Conservation (phyloP, 2,329 filamentous ascomycete genomes). For the Anthostomella pinea region DNA sequence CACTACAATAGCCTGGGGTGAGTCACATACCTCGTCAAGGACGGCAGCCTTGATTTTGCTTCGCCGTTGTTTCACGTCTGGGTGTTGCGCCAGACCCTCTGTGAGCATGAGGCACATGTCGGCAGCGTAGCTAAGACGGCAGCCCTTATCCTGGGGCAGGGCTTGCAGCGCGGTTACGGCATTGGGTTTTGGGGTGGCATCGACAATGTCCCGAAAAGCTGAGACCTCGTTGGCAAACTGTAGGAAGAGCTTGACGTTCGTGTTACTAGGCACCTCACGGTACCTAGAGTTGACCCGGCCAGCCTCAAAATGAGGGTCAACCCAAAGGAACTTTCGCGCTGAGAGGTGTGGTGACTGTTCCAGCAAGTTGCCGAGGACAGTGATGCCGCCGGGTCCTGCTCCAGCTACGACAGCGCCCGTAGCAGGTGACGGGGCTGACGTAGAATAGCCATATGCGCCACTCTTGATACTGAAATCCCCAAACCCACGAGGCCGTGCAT, state of each 20-base stretch:
- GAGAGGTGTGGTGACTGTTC: conserved; percentile 37
- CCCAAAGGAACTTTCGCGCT: conserved; percentile 54
- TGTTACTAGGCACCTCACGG: conserved; percentile 60
- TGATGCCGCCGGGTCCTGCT: conserved; percentile 57
- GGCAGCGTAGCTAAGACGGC: conserved; percentile 54
- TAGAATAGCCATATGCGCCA: conserved; percentile 36
- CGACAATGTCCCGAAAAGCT: conserved; percentile 51
- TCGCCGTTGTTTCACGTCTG: conserved; percentile 37
- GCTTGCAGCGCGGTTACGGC: conserved; percentile 51
- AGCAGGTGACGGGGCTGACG: conserved; percentile 9
- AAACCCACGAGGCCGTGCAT: neutral
- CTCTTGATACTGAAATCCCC: conserved; percentile 8
- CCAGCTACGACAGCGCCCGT: conserved; percentile 53
- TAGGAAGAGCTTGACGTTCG: conserved; percentile 58
- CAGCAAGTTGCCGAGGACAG: conserved; percentile 59
- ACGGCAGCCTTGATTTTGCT: conserved; percentile 38
- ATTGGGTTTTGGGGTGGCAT: conserved; percentile 47
- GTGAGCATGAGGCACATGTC: conserved; percentile 49
- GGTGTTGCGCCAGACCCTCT: conserved; percentile 39
- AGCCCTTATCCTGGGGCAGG: conserved; percentile 55
- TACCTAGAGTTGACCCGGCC: conserved; percentile 53
- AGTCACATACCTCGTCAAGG: conserved; percentile 35
- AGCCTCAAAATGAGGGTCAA: conserved; percentile 54
- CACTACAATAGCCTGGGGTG: too few species aligned
- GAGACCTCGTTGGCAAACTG: conserved; percentile 52